These are phyloP conservation scores for Ormosia emarginata DNA, from an alignment of 306 rosid genomes.

Conservation along the genomic window DNA sequence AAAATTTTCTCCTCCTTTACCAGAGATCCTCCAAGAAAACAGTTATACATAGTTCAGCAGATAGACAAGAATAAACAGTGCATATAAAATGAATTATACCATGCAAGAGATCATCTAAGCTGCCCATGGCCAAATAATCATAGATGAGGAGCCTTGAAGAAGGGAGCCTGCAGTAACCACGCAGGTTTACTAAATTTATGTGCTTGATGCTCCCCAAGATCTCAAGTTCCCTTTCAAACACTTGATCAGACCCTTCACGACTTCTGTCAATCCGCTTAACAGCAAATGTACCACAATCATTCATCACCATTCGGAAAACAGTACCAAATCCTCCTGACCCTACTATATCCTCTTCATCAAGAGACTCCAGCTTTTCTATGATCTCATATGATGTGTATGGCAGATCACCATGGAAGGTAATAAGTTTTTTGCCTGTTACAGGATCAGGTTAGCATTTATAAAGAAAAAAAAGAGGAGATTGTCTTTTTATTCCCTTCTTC, in stretches of 20 bases:
- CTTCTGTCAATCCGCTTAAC: constrained; percentile 83
- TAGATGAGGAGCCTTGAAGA: constrained; percentile 86
- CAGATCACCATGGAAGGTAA: constrained; percentile 92
- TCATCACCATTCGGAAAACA: constrained; percentile 93
- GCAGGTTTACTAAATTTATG: constrained; percentile 80
- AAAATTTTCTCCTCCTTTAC: background rate
- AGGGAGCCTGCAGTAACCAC: constrained; percentile 96
- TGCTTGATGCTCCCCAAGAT: constrained; percentile 89
- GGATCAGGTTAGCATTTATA: constrained; percentile 1
- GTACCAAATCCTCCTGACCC: constrained; percentile 96
- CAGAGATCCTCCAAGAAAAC: background rate
- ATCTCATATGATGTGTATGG: constrained; percentile 83
- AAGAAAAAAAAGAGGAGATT: background rate
- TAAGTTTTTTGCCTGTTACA: constrained; percentile 73
- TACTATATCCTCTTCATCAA: constrained; percentile 69
- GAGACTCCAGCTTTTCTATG: constrained; percentile 83
- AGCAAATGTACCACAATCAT: constrained; percentile 84
- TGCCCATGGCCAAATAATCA: constrained; percentile 74
- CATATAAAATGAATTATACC: constrained; percentile 45
- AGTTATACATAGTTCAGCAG: background rate
- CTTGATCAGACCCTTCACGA: constrained; percentile 77
- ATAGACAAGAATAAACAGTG: background rate
- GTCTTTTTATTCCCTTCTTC: background rate
- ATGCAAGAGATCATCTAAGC: constrained; percentile 87
- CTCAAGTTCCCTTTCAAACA: constrained; percentile 87